Base-by-base conservation (phyloP, 257 asterid species). In the Handroanthus guayacan region DNA sequence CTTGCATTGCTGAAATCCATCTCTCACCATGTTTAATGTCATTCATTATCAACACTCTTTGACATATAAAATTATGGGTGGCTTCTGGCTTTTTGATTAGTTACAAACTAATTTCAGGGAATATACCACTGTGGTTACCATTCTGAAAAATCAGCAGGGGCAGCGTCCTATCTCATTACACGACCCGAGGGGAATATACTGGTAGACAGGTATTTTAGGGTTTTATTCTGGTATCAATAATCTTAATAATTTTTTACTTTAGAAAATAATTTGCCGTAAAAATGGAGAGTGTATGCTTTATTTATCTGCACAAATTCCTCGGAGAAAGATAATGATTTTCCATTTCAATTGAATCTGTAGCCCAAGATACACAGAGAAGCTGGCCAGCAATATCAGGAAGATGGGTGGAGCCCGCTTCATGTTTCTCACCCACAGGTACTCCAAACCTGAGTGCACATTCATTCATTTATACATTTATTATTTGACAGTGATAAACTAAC, bases 111-210 rank as follows among this genome's bases (percentile, higher is more conserved):
- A 68, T 71, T 77, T 80, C 81, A 88, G 93, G 93, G 93, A 68
- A 86, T 90, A 62, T 88, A 88, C 80, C 96, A 90, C 82, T 89
- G 92, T 75, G 96, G 96, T 70, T 86, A 86, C 80, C 93, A 88
- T 82, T 88, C 93, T 67, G 90, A 83, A 54, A 90, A 90, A 85
- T 90, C 96, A 54, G 86, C 62, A 82, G 96, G 96, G 67, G 91
- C 90, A 68, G 37, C 93, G 34, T 83, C 96, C 66, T 90, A 88
- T 82, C 81, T 90, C 75, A 81, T 90, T 43, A 83, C 81, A 77
- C 90, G 81, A n/a, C 90, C 89, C 0, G 88, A 86, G 78, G 96
- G 95, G 76, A 88, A 90, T 82, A 88, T 90, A 85, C 81, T 90
- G n/a, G 82, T 90, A 34, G 96, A 90, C 86, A 86, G 93, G 96